These are phyloP conservation scores for Sclerotinia minor DNA, from an alignment of 2,329 filamentous ascomycete species.

Conservation along the genomic window DNA sequence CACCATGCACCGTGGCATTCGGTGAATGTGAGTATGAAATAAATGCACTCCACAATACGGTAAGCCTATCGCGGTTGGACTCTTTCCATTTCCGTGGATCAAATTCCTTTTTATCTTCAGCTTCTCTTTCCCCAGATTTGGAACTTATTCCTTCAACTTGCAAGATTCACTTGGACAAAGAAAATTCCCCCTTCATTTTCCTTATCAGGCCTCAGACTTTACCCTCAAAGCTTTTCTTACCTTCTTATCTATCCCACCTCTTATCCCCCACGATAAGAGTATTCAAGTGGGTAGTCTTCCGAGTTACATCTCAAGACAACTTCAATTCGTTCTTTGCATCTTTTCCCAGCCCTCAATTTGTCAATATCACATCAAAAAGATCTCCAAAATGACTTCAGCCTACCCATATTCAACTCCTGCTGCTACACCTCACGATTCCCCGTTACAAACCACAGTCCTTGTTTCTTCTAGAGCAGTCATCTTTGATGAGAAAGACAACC, in stretches of 20 bases:
- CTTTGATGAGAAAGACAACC: conserved; percentile 62
- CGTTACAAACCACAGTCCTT: conserved; percentile 66
- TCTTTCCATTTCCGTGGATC: not conserved
- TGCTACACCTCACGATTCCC: conserved; percentile 36
- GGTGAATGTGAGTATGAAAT: not conserved
- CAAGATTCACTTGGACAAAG: conserved; percentile 9
- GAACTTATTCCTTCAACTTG: not conserved
- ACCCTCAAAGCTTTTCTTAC: conserved; percentile 3
- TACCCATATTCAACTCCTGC: conserved; percentile 39
- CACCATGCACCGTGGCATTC: not conserved
- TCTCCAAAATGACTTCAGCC: conserved; percentile 32
- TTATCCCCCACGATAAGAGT: conserved; percentile 22
- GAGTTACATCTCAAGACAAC: conserved; percentile 1
- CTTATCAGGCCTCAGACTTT: conserved; percentile 14
- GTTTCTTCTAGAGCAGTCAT: conserved; percentile 83
- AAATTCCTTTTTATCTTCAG: not conserved
- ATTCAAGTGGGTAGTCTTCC: not conserved
- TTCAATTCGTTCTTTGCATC: not conserved
- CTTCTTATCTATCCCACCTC: conserved; percentile 17
- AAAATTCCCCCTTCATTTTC: conserved; percentile 18
- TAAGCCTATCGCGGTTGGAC: conserved; percentile 20
- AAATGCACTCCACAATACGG: conserved; percentile 18
- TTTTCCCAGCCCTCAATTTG: not conserved
- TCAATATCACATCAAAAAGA: not conserved
- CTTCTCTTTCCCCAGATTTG: conserved; percentile 9